A percentile compares a stretch with the other conserved stretches of the same genome.
These are phyloP conservation scores for Sistotremastrum suecicum DNA, from an alignment of 768 basidiomycete genomes.

Conservation along the genomic window DNA sequence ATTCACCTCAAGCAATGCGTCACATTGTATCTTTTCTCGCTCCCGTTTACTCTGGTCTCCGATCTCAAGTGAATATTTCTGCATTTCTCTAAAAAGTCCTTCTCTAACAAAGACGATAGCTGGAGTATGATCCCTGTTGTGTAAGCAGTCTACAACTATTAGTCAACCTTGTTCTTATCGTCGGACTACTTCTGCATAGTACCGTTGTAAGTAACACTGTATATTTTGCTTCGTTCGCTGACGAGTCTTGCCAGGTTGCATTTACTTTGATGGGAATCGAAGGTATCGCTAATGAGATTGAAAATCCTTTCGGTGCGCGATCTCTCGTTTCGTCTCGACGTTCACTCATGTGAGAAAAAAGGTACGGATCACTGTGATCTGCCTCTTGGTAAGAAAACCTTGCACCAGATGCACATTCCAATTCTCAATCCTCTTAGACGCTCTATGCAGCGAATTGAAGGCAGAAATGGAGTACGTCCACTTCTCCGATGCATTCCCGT, in stretches of 20 bases:
- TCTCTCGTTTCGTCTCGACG: neutral
- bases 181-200: too few relatives aligned
- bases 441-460: constrained; percentile 57
- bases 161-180: too few relatives aligned
- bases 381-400: constrained; percentile 48
- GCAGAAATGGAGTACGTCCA: constrained; percentile 66
- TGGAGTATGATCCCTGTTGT: constrained; percentile 80
- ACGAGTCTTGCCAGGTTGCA: constrained; percentile 29
- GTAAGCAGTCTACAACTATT: constrained; percentile 27
- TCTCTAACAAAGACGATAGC: constrained; percentile 10
- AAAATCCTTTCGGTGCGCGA: constrained; percentile 78
- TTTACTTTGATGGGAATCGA: constrained; percentile 93
- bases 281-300: constrained; percentile 89
- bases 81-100: neutral
- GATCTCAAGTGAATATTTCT: constrained; percentile 39
- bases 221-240: constrained; percentile 6
- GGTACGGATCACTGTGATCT: constrained; percentile 54
- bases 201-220: constrained; percentile 6
- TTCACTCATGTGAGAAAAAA: constrained; percentile 9
- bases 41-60: constrained; percentile 76
- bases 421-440: neutral
- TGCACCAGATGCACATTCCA: neutral
- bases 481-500: neutral
- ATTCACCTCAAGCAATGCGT: constrained; percentile 94
- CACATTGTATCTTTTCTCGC: constrained; percentile 80